Percentiles rank a stretch among this genome's conserved stretches.
Conservation (phyloP, 2,329 filamentous ascomycete species). For the Epichloe typhina region DNA sequence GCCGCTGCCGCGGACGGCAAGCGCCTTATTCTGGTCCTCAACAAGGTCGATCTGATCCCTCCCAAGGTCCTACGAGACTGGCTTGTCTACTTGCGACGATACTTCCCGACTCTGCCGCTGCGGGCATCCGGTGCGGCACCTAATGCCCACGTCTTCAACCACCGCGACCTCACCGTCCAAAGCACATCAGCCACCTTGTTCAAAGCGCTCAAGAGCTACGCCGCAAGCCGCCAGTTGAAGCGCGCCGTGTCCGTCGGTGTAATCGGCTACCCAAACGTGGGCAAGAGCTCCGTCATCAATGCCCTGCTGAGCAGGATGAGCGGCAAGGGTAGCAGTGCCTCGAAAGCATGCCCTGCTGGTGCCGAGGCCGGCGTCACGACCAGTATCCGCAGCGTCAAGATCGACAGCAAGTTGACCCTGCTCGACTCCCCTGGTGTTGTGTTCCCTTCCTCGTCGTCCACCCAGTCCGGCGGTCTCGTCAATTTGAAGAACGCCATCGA, state of each 20-base stretch:
- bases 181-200: slow-evolving; percentile 76
- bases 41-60: slow-evolving; percentile 91
- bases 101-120: slow-evolving; percentile 82
- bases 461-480: slow-evolving; percentile 27
- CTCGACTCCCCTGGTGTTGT: slow-evolving; percentile 92
- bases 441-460: slow-evolving; percentile 55
- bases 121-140: slow-evolving; percentile 70
- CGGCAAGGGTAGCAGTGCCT: slow-evolving; percentile 43
- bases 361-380: slow-evolving; percentile 91
- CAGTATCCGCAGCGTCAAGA: slow-evolving; percentile 75
- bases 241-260: slow-evolving; percentile 83
- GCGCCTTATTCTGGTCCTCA: slow-evolving; percentile 78
- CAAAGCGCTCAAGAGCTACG: slow-evolving; percentile 80
- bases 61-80: slow-evolving; percentile 70
- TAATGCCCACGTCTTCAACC: slow-evolving; percentile 84
- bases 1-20: slow-evolving; percentile 74
- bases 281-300: slow-evolving; percentile 95
- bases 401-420: slow-evolving; percentile 86
- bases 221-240: slow-evolving; percentile 72
- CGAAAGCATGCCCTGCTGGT: slow-evolving; percentile 66
- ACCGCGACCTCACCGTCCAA: slow-evolving; percentile 77
- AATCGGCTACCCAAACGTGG: slow-evolving; percentile 91
- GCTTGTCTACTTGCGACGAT: slow-evolving; percentile 72
- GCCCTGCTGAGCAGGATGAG: slow-evolving; percentile 69
- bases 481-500: slow-evolving; percentile 49